Evolutionary conservation across 2,329 filamentous ascomycete species (phyloP), one percentile per base, ranked within the genome.

Genomic region (Curvularia sp.): DNA sequence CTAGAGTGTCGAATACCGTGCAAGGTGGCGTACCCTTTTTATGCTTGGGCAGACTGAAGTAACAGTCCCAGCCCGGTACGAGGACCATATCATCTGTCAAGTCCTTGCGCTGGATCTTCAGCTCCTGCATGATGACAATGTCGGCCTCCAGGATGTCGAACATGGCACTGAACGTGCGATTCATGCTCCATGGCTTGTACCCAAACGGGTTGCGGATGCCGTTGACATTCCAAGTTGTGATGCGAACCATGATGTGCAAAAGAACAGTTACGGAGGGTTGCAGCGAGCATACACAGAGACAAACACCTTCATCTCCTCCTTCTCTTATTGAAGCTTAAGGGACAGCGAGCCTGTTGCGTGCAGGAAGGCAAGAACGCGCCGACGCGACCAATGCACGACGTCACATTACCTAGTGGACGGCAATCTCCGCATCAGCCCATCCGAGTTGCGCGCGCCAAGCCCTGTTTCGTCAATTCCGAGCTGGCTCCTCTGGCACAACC

Each of bases 11-110:
- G 8, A 15, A 13, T 12, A 38, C 15, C 6, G n/a, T 38, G 35
- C 26, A 28, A 22, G 18, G 30, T 51, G 51, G 47, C 39, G 51
- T 79, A 89, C 92, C 94, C 82, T 97, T 98, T 77, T 98, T 98
- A 73, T 96, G 85, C 74, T 89, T 92, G 0, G 95, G 95, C 24
- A 99, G 82, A 74, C 93, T 97, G 79, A 97, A 97, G 78, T 89
- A 97, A 64, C 93, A 93, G 75, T 99, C 95, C 94, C 94, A 99
- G 12, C 95, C 95, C 0, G 91, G 88, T 0, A 98, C 88, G 33
- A 98, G 82, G 9, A 98, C 93, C 92, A 98, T 98, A 68, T 98
- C 95, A 83, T 98, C 95, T 41, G 84, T 85, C 1, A 99, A 82
- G 67, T 97, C 93, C 74, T 97, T 97, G 57, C 90, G 86, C 74